Evolutionary conservation across 257 asterid species (phyloP).

Genomic region (Jaltomata sinuosa): DNA sequence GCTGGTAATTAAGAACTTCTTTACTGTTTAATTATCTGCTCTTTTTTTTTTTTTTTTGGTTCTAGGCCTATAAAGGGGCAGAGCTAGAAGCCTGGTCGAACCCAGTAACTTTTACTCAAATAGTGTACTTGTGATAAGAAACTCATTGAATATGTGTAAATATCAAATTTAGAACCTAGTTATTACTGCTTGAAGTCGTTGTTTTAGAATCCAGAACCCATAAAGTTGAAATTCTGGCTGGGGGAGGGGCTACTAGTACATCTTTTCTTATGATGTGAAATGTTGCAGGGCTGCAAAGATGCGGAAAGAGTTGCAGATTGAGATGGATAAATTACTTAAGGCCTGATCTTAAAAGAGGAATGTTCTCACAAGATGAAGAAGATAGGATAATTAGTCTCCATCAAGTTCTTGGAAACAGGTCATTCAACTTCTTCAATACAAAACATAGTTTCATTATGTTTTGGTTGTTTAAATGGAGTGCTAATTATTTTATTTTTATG

Average conservation of each 20-base stretch:
- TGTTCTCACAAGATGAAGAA: constrained; percentile 75
- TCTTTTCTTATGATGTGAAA: not conserved
- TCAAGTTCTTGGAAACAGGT: constrained; percentile 72
- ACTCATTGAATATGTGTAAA: not conserved
- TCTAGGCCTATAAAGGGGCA: too few relatives aligned
- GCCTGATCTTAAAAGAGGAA: constrained; percentile 87
- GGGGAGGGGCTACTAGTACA: not conserved
- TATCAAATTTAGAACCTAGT: not conserved
- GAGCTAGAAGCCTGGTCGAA: too few relatives aligned
- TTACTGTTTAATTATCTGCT: not conserved
- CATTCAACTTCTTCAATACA: not conserved
- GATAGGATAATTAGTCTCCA: constrained; percentile 57
- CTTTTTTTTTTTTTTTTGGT: too few relatives aligned
- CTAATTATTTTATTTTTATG: not conserved
- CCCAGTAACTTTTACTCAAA: not conserved
- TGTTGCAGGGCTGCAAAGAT: constrained; percentile 60
- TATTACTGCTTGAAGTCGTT: not conserved
- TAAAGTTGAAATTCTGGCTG: not conserved
- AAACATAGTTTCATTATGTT: not conserved
- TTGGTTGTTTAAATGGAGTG: not conserved
- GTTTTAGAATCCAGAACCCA: not conserved
- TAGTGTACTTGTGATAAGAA: not conserved
- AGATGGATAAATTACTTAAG: constrained; percentile 84
- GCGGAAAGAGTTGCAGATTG: constrained; percentile 85
- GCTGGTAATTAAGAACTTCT: constrained; percentile 34